Evolutionary conservation across 2,329 filamentous ascomycete genomes (phyloP).

Genomic region (Ophiosphaerella narmari): DNA sequence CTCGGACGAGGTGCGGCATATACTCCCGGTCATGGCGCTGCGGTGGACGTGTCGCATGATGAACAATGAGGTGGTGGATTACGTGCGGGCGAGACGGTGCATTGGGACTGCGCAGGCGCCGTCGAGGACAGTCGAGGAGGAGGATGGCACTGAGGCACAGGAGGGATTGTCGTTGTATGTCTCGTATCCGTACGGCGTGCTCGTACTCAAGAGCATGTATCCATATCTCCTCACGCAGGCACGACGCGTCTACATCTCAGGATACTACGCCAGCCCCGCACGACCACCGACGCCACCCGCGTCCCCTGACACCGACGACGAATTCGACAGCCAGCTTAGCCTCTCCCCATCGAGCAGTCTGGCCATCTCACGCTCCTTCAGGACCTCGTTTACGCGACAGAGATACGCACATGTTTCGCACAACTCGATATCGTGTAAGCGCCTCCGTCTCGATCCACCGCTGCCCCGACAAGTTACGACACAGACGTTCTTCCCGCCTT

Average conservation of each 20-base stretch:
- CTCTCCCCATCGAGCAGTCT: conserved; percentile 22
- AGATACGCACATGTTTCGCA: not conserved
- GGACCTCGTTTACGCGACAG: conserved; percentile 4
- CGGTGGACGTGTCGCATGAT: conserved; percentile 39
- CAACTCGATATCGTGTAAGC: conserved; percentile 11
- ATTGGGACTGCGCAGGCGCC: conserved; percentile 16
- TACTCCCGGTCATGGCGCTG: conserved; percentile 30
- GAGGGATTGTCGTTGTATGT: conserved; percentile 48
- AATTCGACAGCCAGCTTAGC: conserved; percentile 13
- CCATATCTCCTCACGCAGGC: conserved; percentile 49
- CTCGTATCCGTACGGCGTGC: conserved; percentile 47
- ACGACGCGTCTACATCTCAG: conserved; percentile 48
- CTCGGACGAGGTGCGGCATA: conserved; percentile 5
- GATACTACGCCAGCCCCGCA: conserved; percentile 37
- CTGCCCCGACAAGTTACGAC: not conserved
- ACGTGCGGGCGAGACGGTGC: conserved; percentile 26
- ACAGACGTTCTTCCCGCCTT: conserved; percentile 13
- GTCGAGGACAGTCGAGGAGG: conserved; percentile 1
- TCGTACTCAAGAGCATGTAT: conserved; percentile 45
- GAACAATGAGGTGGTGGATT: conserved; percentile 42
- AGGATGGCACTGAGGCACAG: conserved; percentile 9
- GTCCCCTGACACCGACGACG: conserved; percentile 10
- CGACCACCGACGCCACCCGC: conserved; percentile 3
- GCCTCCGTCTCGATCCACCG: conserved; percentile 21
- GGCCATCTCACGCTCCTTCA: conserved; percentile 10